Evolutionary conservation across 75 land plant species (phyloP).

Genomic region (Azolla pinnata): DNA sequence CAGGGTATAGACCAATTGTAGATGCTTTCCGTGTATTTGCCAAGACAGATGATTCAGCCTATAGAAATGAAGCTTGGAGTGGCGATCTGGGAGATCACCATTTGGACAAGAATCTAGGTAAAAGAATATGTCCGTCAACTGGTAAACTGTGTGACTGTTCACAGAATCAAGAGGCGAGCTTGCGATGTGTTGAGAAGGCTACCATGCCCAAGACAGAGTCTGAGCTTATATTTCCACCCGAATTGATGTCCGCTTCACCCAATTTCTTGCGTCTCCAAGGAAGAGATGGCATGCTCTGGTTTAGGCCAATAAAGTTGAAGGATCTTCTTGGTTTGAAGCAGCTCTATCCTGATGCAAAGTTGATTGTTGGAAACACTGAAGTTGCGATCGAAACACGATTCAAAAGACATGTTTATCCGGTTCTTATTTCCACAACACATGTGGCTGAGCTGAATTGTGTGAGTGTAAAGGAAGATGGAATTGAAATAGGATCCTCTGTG

Average conservation of each 20-base stretch:
- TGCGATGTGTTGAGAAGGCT: neutral
- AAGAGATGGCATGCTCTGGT: slow-evolving; percentile 65
- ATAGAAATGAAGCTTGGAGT: slow-evolving; percentile 27
- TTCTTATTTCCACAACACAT: slow-evolving; percentile 60
- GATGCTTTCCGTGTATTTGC: slow-evolving; percentile 93
- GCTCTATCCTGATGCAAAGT: slow-evolving; percentile 61
- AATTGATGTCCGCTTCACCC: slow-evolving; percentile 43
- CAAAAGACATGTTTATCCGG: slow-evolving; percentile 57
- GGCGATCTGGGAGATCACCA: neutral
- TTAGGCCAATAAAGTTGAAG: slow-evolving; percentile 51
- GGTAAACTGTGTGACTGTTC: slow-evolving; percentile 81
- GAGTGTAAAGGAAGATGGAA: slow-evolving; percentile 48
- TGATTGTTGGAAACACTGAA: slow-evolving; percentile 83
- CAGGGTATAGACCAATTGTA: slow-evolving; percentile 87
- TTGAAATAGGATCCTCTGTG: slow-evolving; percentile 86
- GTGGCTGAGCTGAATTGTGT: slow-evolving; percentile 71
- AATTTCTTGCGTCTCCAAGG: slow-evolving; percentile 51
- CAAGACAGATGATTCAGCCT: slow-evolving; percentile 63
- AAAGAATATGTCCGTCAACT: slow-evolving; percentile 67
- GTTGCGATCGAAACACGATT: slow-evolving; percentile 84
- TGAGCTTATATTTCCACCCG: slow-evolving; percentile 91
- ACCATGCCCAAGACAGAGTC: neutral
- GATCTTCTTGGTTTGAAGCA: slow-evolving; percentile 57
- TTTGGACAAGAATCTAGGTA: neutral
- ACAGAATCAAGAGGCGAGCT: neutral